Conservation (phyloP, 2,329 filamentous ascomycete species). For the Ascochyta lentis region DNA sequence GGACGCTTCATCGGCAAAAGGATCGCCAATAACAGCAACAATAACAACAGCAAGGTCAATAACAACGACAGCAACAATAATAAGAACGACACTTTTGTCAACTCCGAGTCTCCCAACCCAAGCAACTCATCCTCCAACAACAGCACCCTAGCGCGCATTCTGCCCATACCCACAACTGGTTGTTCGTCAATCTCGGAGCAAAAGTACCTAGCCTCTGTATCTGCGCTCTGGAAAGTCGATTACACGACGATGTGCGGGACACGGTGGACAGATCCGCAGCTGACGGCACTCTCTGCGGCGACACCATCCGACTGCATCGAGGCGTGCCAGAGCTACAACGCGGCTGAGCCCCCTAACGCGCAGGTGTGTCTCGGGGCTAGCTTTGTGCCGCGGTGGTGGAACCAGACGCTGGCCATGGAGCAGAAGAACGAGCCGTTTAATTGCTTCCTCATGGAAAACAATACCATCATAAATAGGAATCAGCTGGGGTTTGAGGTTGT, state of each 20-base stretch:
- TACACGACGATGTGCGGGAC: slow-evolving; percentile 8
- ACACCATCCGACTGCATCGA: slow-evolving; percentile 8
- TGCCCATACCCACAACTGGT: not conserved
- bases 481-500: not conserved
- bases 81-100: no score
- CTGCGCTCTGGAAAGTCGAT: not conserved
- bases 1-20: slow-evolving; percentile 10
- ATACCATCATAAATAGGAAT: not conserved
- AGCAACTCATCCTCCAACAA: not conserved
- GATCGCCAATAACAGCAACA: not conserved
- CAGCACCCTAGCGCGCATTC: not conserved
- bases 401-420: slow-evolving; percentile 1
- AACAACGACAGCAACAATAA: no score
- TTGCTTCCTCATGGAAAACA: not conserved
- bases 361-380: not conserved
- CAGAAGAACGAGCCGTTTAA: not conserved
- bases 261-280: not conserved
- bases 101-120: not conserved
- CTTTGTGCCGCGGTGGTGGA: slow-evolving; percentile 5
- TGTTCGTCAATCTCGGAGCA: not conserved
- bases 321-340: slow-evolving; percentile 1
- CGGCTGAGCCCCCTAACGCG: not conserved
- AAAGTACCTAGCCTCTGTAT: no score
- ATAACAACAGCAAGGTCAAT: no score
- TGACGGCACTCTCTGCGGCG: not conserved